Conservation (phyloP, 75 land plant species). For the Azolla pinnata region DNA sequence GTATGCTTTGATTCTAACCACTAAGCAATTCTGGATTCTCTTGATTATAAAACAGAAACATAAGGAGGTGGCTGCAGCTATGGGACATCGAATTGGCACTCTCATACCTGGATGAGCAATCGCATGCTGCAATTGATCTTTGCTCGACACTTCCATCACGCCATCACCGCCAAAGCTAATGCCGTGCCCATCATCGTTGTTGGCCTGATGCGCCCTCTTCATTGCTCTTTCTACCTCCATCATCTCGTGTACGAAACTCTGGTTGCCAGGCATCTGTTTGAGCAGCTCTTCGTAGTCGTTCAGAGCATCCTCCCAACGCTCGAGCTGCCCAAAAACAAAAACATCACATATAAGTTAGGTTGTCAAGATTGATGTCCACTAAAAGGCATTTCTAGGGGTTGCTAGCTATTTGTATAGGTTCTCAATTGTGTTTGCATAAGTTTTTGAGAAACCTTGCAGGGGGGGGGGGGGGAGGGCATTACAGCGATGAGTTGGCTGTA, state of each 20-base stretch:
- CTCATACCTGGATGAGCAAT: conserved; percentile 1
- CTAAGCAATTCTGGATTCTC: neutral
- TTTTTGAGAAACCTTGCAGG: too few relatives aligned
- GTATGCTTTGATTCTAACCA: neutral
- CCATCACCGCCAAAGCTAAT: neutral
- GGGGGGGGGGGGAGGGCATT: too few relatives aligned
- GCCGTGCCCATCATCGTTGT: conserved; percentile 9
- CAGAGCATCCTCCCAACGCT: conserved; percentile 30
- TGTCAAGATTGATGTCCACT: too few relatives aligned
- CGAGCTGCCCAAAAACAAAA: conserved; percentile 14
- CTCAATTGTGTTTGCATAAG: too few relatives aligned
- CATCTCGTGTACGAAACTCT: conserved; percentile 16
- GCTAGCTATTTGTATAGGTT: too few relatives aligned
- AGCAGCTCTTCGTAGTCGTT: conserved; percentile 28
- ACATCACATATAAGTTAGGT: neutral
- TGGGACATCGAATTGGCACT: too few relatives aligned
- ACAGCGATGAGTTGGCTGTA: too few relatives aligned
- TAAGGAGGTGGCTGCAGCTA: too few relatives aligned
- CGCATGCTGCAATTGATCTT: neutral
- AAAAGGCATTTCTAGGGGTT: too few relatives aligned
- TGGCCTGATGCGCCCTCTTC: too few relatives aligned
- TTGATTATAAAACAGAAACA: too few relatives aligned
- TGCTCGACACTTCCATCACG: neutral
- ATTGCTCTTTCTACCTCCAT: conserved; percentile 24
- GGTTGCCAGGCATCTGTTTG: conserved; percentile 25